Evolutionary conservation across 257 asterid species (phyloP).

Genomic region (Nicotiana tomentosiformis): DNA sequence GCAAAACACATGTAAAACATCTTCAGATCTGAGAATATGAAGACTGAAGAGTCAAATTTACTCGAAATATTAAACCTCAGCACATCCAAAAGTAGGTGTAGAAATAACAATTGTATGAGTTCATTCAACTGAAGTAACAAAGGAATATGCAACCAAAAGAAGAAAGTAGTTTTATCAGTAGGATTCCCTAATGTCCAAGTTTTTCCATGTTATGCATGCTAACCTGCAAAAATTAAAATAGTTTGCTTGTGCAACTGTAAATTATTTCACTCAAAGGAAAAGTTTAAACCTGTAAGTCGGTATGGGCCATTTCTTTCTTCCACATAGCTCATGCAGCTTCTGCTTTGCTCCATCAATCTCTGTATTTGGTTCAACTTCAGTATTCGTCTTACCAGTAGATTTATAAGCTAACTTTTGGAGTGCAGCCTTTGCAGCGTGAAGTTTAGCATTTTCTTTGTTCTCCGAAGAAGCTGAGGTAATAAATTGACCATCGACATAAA

Average conservation of each 20-base stretch:
- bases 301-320: constrained; percentile 67
- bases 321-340: constrained; percentile 58
- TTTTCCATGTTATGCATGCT: background rate
- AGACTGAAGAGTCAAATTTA: background rate
- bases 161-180: background rate
- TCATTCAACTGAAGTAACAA: background rate
- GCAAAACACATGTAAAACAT: background rate
- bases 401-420: constrained; percentile 29
- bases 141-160: background rate
- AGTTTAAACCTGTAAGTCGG: constrained; percentile 59
- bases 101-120: background rate
- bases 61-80: background rate
- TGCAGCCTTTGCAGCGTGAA: constrained; percentile 76
- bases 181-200: background rate
- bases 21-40: background rate
- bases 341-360: constrained; percentile 63
- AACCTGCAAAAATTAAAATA: background rate
- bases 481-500: constrained; percentile 50
- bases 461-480: constrained; percentile 55
- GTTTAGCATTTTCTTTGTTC: constrained; percentile 66
- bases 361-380: constrained; percentile 25
- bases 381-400: background rate
- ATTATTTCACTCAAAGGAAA: background rate
- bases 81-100: background rate
- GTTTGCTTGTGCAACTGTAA: background rate